Evolutionary conservation across 257 asterid species (phyloP), one percentile per base, ranked within the genome.

Genomic region (Scutellaria galericulata): DNA sequence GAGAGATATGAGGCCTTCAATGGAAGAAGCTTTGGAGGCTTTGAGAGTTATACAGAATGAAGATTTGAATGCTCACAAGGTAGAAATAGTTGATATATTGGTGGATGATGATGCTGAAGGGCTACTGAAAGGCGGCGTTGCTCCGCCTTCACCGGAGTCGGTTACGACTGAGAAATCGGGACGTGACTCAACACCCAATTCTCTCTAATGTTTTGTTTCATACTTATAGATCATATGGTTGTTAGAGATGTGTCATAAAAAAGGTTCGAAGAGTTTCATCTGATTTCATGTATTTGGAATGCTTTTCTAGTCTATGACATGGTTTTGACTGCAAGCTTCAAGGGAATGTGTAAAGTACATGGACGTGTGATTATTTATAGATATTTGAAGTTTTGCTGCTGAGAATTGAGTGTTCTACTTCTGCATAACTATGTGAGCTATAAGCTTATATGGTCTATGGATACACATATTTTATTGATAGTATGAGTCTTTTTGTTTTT

Each of bases 1-100:
- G 75, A 86, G 82, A 10, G 94, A 85, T 45, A 78, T 84, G 95
- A 87, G 98, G 62, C 98, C 98, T 7, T 81, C 97, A 7, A 93
- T 93, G 96, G 86, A 77, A 63, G 95, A 93, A 78, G 92, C 85
- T 31, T 48, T 86, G 77, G 86, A 84, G 66, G 66, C 64, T 50
- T 69, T 93, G 74, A 83, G 78, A 75, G 78, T 82, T 47, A 86
- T 93, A 48, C 79, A 82, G 80, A 85, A 78, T 2, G 96, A 83
- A 18, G 88, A 85, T 66, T 35, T 77, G 74, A 86, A 85, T 61
- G 70, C 82, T 66, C 78, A 83, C 18, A 81, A 77, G 52, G 91
- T 64, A 0, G 98, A 89, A 73, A 80, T 85, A 9, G 83, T 87
- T 6, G 93, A 90, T 13, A 80, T 88, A 71, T 46, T 85, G 77